phyloP scores from a whole-genome alignment of 2,329 filamentous ascomycete species.

The Microsporum ferrugineum region DNA sequence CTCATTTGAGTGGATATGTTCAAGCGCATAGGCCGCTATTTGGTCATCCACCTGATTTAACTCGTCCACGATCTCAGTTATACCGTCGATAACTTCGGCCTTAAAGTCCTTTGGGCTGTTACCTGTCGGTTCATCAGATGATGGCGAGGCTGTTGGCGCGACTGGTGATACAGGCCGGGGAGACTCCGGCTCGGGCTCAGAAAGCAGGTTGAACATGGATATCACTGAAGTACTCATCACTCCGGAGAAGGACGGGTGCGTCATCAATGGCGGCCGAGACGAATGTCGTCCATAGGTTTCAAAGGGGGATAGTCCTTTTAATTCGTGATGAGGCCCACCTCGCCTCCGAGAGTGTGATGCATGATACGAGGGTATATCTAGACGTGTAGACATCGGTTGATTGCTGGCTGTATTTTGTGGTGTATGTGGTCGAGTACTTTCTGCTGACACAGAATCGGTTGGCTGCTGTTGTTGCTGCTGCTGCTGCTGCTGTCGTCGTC shows the following conservation, averaged over 20 bases:
- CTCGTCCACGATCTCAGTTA: constrained; percentile 92
- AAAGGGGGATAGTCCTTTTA: constrained; percentile 1
- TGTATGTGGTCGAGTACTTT: constrained; percentile 36
- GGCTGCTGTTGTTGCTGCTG: background rate
- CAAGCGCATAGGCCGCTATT: constrained; percentile 75
- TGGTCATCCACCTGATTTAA: constrained; percentile 86
- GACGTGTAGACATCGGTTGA: background rate
- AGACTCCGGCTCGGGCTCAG: constrained; percentile 45
- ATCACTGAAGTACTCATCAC: constrained; percentile 43
- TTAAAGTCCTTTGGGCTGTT: constrained; percentile 54
- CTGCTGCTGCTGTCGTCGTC: constrained; percentile 7
- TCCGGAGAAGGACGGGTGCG: constrained; percentile 17
- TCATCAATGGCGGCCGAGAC: constrained; percentile 41
- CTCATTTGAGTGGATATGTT: constrained; percentile 88
- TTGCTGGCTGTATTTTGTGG: constrained; percentile 14
- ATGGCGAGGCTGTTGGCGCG: constrained; percentile 20
- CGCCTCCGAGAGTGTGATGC: background rate
- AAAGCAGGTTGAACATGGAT: constrained; percentile 81
- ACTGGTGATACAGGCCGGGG: constrained; percentile 31
- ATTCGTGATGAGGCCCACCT: background rate
- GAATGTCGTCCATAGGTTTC: constrained; percentile 22
- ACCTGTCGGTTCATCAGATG: constrained; percentile 20
- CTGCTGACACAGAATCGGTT: constrained; percentile 48
- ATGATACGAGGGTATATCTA: background rate
- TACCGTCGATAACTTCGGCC: constrained; percentile 84